phyloP scores from a whole-genome alignment of 1,284 basidiomycete genomes.

The Lentinula novae-zelandiae region DNA sequence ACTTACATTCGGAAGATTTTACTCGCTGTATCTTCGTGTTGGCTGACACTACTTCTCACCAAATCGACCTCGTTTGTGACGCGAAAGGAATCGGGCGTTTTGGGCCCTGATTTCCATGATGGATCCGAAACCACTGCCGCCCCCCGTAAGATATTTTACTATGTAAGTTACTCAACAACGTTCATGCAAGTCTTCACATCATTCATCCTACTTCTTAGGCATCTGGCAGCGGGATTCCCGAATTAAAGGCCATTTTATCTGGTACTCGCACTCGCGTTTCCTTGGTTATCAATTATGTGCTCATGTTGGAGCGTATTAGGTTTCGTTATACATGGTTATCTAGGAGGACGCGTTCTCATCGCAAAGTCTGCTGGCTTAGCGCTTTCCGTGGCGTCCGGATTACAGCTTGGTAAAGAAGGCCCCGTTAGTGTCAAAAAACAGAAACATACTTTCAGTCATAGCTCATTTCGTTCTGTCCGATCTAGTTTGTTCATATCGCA shows the following conservation, averaged over 20 bases:
- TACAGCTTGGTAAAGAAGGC: constrained; percentile 92
- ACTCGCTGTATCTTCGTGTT: constrained; percentile 69
- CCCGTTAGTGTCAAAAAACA: constrained; percentile 37
- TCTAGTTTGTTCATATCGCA: constrained; percentile 88
- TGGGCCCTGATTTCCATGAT: constrained; percentile 47
- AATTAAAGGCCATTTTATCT: constrained; percentile 53
- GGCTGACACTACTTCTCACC: constrained; percentile 85
- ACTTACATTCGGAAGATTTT: constrained; percentile 42
- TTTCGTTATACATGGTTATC: constrained; percentile 98
- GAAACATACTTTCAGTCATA: neutral
- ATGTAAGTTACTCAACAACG: constrained; percentile 44
- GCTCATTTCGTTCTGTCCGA: neutral
- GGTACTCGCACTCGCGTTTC: constrained; percentile 31
- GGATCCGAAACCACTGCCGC: constrained; percentile 23
- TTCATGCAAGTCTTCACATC: neutral
- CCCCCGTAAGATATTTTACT: constrained; percentile 77
- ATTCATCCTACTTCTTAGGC: constrained; percentile 45
- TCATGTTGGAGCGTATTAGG: constrained; percentile 38
- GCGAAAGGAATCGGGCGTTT: constrained; percentile 79
- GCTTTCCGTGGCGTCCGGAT: constrained; percentile 86
- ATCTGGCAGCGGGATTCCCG: constrained; percentile 94
- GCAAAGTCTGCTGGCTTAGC: constrained; percentile 92
- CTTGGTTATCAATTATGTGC: constrained; percentile 6
- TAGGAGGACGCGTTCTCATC: constrained; percentile 85
- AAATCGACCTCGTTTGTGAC: constrained; percentile 86